These are phyloP conservation scores for Acacia acuminata DNA, from an alignment of 306 rosid genomes.

Conservation along the genomic window DNA sequence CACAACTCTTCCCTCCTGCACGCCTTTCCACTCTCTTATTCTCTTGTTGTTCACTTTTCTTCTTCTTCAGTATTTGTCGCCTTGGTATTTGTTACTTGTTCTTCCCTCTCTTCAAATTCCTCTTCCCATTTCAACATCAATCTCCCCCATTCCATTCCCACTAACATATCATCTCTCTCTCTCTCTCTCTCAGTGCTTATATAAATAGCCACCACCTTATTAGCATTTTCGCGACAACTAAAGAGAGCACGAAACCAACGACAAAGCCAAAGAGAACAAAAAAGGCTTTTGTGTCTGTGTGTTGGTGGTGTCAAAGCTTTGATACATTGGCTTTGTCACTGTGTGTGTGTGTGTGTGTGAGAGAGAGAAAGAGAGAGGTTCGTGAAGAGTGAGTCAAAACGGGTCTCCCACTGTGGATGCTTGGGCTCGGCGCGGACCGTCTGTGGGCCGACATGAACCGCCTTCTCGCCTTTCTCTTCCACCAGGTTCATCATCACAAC, in stretches of 20 bases:
- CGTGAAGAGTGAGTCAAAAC: slow-evolving; percentile 60
- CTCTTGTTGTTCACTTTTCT: background rate
- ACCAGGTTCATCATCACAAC: slow-evolving; percentile 49
- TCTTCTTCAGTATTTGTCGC: background rate
- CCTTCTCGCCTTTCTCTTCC: slow-evolving; percentile 88
- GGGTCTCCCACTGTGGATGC: slow-evolving; percentile 99
- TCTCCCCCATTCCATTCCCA: no score
- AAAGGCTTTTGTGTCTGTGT: no score
- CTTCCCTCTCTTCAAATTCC: no score
- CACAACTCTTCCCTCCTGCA: slow-evolving; percentile 37
- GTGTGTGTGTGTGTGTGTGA: background rate
- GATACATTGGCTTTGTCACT: background rate
- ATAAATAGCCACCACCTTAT: background rate
- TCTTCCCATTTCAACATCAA: no score
- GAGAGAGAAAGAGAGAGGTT: background rate
- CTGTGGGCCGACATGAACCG: slow-evolving; percentile 98
- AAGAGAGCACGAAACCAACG: background rate
- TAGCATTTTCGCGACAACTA: background rate
- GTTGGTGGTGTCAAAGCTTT: no score
- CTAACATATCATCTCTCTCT: background rate
- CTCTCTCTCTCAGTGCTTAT: background rate
- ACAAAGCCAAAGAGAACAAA: no score
- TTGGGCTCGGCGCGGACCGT: slow-evolving; percentile 82
- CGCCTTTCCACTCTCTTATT: slow-evolving; percentile 24
- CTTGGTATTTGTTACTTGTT: background rate